Conservation (phyloP, 768 basidiomycete genomes). For the Sporobolomyces roseus region DNA sequence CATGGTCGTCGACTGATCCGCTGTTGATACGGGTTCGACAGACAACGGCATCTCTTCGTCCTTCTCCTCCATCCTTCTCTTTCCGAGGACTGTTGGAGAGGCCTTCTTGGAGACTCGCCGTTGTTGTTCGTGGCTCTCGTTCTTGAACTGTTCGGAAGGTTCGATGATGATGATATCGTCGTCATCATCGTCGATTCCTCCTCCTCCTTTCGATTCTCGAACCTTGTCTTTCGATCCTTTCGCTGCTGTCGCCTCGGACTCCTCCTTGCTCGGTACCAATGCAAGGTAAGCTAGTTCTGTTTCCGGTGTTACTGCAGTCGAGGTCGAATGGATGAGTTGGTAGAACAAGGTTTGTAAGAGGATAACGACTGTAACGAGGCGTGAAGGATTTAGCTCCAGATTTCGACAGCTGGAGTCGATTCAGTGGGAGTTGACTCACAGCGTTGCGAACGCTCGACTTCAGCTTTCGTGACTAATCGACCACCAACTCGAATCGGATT, state of each 20-base stretch:
- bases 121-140: background rate
- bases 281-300: constrained; percentile 86
- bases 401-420: background rate
- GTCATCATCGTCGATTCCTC: background rate
- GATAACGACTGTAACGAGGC: constrained; percentile 60
- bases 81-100: constrained; percentile 41
- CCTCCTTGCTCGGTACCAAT: constrained; percentile 81
- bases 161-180: constrained; percentile 16
- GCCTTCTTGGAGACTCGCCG: background rate
- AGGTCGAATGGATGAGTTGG: constrained; percentile 64
- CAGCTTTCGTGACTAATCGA: constrained; percentile 69
- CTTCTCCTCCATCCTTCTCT: constrained; percentile 32
- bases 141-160: background rate
- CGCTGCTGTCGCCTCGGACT: constrained; percentile 53
- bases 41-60: constrained; percentile 6
- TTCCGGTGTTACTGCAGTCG: constrained; percentile 71
- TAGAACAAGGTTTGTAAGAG: constrained; percentile 75
- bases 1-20: no score
- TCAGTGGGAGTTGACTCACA: constrained; percentile 55
- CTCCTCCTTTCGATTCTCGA: no score
- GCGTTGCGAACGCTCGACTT: constrained; percentile 76
- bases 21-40: no score
- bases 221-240: background rate
- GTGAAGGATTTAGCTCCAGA: background rate
- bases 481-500: constrained; percentile 78